Evolutionary conservation across 768 basidiomycete genomes (phyloP), one percentile per base, ranked within the genome.

Genomic region (Panaeolus cyanescens): DNA sequence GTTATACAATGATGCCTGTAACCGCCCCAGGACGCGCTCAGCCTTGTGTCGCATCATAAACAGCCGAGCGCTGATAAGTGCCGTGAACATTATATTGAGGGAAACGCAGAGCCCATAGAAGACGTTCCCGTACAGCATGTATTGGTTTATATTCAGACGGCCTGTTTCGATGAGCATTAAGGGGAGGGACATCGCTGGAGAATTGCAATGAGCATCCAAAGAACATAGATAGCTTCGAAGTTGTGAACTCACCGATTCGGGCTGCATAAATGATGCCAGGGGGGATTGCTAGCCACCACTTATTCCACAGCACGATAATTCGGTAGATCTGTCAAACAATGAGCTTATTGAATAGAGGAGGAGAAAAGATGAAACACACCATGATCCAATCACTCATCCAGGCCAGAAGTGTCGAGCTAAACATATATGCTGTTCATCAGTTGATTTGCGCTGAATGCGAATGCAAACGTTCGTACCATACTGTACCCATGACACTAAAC

Each of bases 361-460:
- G 31, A 34, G 42, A 17, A 30, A 54, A 15, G 39, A 10, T 20
- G 20, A 32, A 8, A 37, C 66, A 17, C 42, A 80, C 72, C 72
- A 80, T 75, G 34, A 80, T 65, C 3, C 73, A 37, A 65, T 80
- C 79, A 15, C 73, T 72, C 45, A 77, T 50, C 75, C 75, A 77
- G 22, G 73, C 74, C 6, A 76, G 63, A 6, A 77, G 50, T 8
- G 68, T 71, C 8, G 64, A 65, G 37, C 77, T 79, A 36, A 32
- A 20, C 31, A 40, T 19, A 36, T 17, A 54, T 59, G 10, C 31
- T 15, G 10, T 34, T 50, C 45, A 57, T n/a, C 25, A 50, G 5
- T n/a, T n/a, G n/a, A n/a, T n/a, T n/a, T n/a, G n/a, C n/a, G n/a
- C n/a, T n/a, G n/a, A n/a, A n/a, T n/a, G n/a, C n/a, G n/a, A n/a